phyloP scores from a whole-genome alignment of 2,329 filamentous ascomycete genomes.

The Alternaria hordeiaustralica region DNA sequence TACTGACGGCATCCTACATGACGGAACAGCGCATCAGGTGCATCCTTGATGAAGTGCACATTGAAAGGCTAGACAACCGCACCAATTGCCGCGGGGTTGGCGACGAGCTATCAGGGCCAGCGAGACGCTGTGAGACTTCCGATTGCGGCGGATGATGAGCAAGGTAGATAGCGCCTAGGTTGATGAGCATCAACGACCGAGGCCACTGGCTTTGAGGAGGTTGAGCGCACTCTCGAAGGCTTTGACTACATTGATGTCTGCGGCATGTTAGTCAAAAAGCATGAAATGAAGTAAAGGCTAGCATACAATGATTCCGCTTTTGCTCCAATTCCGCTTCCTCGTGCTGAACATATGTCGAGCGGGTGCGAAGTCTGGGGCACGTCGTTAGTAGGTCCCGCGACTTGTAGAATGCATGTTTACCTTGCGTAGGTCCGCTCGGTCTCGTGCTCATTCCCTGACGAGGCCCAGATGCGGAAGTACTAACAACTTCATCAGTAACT shows the following conservation, averaged over 20 bases:
- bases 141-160: conserved; percentile 13
- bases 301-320: conserved; percentile 81
- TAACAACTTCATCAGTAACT: conserved; percentile 48
- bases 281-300: not conserved
- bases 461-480: conserved; percentile 83
- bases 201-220: conserved; percentile 45
- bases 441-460: conserved; percentile 74
- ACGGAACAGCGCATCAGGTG: conserved; percentile 26
- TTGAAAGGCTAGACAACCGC: not conserved
- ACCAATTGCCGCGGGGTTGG: not conserved
- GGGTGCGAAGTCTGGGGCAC: conserved; percentile 71
- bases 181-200: conserved; percentile 36
- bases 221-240: conserved; percentile 59
- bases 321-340: conserved; percentile 74
- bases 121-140: not conserved
- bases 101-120: not conserved
- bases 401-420: conserved; percentile 49
- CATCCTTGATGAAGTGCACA: conserved; percentile 5
- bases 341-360: conserved; percentile 75
- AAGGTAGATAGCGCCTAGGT: conserved; percentile 33
- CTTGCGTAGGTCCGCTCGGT: conserved; percentile 79
- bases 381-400: not conserved
- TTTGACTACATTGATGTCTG: conserved; percentile 55
- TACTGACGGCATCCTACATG: conserved; percentile 11
- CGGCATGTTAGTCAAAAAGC: not conserved